Base-by-base conservation (phyloP, 441 rosid genomes). In the Croton laevigatus region DNA sequence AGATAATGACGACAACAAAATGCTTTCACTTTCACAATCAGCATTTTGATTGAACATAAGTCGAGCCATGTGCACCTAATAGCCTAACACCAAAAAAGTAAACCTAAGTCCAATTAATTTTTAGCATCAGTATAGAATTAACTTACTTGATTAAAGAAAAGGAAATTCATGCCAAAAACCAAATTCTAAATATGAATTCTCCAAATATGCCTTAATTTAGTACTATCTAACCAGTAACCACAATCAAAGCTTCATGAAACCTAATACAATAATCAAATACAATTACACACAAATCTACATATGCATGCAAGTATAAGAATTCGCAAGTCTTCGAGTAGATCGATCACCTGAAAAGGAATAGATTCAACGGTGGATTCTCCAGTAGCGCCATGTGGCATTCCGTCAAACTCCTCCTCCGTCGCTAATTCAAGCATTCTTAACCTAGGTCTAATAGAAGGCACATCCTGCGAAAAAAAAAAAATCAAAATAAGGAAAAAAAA, bases 271-370 rank as follows among this genome's bases (percentile, higher is more conserved):
- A 40, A 40, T 40, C 44, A 40, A 40, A 6, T 8, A 40, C 44
- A 40, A 40, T 40, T 40, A 40, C 10, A 40, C 6, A 40, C 8
- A 40, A 4, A 40, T 40, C 42, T 8, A 40, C 1, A 40, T 1
- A 27, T 2, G 32, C 32, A 27, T 27, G 32, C 32, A 27, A 27
- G 32, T 27, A 27, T 27, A 27, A 27, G 32, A 27, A 27, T 27
- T 27, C 32, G 32, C 32, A 1, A 27, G 32, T 27, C 32, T 27
- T 27, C 32, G 32, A 27, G 32, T 27, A 27, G 32, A 27, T 27
- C 32, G 36, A 32, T 66, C 14, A 90, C 98, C 94, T 93, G 97
- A 84, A 83, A 93, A 6, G 98, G 88, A 75, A 91, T 86, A 6
- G 94, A 82, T 17, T 80, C 81, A 49, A 88, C 37, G 12, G 76